A percentile compares a stretch with the other conserved stretches of the same genome.
Evolutionary conservation across 768 basidiomycete species (phyloP).

Genomic region (Trametes maxima): DNA sequence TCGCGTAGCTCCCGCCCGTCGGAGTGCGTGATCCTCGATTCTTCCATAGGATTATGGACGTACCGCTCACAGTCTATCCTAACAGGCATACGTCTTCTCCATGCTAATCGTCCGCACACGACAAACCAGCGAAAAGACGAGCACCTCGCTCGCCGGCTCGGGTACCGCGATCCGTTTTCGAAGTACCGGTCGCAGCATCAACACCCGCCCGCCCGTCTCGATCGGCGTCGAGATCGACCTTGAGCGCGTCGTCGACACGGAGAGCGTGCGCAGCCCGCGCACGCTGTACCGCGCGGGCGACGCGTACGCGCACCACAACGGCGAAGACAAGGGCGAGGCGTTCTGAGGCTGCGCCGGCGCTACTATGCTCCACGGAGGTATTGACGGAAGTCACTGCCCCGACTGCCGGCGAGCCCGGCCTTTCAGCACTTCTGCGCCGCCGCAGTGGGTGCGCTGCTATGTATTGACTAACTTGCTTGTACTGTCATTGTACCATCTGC

Average conservation of each 20-base stretch:
- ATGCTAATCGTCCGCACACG: slow-evolving; percentile 12
- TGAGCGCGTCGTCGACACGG: slow-evolving; percentile 10
- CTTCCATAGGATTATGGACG: no score
- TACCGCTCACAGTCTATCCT: not conserved
- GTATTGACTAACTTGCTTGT: no score
- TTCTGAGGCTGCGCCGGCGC: no score
- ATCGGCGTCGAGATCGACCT: slow-evolving; percentile 14
- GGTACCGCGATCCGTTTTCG: slow-evolving; percentile 4
- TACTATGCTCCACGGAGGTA: no score
- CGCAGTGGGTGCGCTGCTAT: no score
- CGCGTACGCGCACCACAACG: not conserved
- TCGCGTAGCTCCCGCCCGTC: slow-evolving; percentile 4
- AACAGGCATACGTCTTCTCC: slow-evolving; percentile 9
- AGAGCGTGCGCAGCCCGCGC: slow-evolving; percentile 5
- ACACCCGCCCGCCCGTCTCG: not conserved
- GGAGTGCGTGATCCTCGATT: not conserved
- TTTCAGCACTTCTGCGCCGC: no score
- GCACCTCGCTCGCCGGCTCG: not conserved
- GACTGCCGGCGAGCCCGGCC: no score
- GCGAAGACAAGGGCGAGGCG: no score
- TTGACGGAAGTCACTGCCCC: no score
- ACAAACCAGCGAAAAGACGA: not conserved
- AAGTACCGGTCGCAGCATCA: not conserved
- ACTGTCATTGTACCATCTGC: no score
- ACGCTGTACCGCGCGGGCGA: not conserved